These are phyloP conservation scores for Takashimella koratensis DNA, from an alignment of 1,284 basidiomycete species.

Conservation along the genomic window DNA sequence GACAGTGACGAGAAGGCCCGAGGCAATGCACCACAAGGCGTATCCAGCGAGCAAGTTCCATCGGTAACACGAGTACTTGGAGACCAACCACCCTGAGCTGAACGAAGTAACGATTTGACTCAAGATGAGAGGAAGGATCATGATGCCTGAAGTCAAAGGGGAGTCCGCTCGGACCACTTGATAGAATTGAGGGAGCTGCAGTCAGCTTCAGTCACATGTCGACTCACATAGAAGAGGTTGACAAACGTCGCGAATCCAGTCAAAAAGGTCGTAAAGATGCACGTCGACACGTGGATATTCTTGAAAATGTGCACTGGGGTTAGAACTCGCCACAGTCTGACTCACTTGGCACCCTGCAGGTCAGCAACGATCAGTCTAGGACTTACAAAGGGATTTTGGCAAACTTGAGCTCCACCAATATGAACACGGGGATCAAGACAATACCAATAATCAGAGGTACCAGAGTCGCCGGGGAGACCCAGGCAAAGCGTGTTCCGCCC, in stretches of 20 bases:
- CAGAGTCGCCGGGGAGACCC: constrained; percentile 60
- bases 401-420: constrained; percentile 67
- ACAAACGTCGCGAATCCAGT: constrained; percentile 54
- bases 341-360: background rate
- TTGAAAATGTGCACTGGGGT: constrained; percentile 68
- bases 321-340: too few relatives aligned
- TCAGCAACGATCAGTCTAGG: too few relatives aligned
- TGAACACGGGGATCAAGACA: constrained; percentile 57
- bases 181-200: constrained; percentile 62
- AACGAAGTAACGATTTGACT: constrained; percentile 55
- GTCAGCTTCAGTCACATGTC: too few relatives aligned
- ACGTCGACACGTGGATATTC: constrained; percentile 62
- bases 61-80: constrained; percentile 61
- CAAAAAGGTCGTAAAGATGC: constrained; percentile 62
- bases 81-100: constrained; percentile 58
- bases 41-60: constrained; percentile 63
- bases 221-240: constrained; percentile 41
- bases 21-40: constrained; percentile 61
- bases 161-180: constrained; percentile 64
- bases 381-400: constrained; percentile 59
- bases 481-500: constrained; percentile 66
- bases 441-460: constrained; percentile 59
- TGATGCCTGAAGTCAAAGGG: constrained; percentile 58
- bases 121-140: constrained; percentile 62
- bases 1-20: constrained; percentile 63